Evolutionary conservation across 371 early-diverging fungal species (phyloP).

Genomic region (Umbelopsis sp.): DNA sequence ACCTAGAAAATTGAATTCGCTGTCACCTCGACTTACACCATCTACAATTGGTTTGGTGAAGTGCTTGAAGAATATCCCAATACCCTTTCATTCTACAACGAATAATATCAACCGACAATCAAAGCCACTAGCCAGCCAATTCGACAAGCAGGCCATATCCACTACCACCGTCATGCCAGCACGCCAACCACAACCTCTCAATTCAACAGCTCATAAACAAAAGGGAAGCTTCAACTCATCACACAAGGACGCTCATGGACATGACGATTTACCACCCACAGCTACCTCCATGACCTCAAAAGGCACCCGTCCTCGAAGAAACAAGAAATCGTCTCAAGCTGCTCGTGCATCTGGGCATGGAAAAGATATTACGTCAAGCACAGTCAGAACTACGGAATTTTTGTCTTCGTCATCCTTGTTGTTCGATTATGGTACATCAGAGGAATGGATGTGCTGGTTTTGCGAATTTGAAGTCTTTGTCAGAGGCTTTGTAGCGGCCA

Average conservation of each 20-base stretch:
- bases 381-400: slow-evolving; percentile 3
- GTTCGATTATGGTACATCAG: slow-evolving; percentile 33
- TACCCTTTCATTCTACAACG: slow-evolving; percentile 1
- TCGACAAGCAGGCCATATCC: background rate
- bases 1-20: background rate
- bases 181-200: background rate
- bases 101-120: background rate
- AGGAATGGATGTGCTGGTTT: slow-evolving; percentile 52
- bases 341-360: background rate
- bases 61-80: background rate
- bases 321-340: slow-evolving; percentile 17
- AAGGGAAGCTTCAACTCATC: background rate
- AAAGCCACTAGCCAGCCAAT: background rate
- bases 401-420: slow-evolving; percentile 31
- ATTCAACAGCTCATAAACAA: background rate
- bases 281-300: background rate
- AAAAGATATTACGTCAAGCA: background rate
- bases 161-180: background rate
- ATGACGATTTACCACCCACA: background rate
- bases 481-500: slow-evolving; percentile 32
- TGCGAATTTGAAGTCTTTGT: slow-evolving; percentile 48
- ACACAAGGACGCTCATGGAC: background rate
- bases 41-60: slow-evolving; percentile 16
- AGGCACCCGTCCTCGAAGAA: background rate
- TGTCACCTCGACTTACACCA: background rate